Conservation (phyloP, 176 grass and related monocot species). For the Eragrostis curvula region DNA sequence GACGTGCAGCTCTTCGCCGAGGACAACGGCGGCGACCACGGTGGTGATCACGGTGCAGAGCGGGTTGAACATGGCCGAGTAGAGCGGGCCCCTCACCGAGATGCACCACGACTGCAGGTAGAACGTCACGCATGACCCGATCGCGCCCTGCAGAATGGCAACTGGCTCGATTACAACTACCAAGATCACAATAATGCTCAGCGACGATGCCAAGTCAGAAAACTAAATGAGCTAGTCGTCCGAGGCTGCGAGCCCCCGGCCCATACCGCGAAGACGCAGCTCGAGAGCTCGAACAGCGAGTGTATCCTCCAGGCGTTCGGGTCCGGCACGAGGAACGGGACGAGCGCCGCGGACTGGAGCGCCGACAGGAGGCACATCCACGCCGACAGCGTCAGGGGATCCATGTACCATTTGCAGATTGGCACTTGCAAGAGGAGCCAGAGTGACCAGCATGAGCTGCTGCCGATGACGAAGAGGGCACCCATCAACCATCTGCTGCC, state of each 20-base stretch:
- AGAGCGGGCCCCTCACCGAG: slow-evolving; percentile 64
- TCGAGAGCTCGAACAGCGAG: slow-evolving; percentile 48
- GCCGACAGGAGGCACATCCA: slow-evolving; percentile 75
- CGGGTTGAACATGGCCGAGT: slow-evolving; percentile 81
- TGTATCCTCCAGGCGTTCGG: slow-evolving; percentile 48
- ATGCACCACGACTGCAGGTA: slow-evolving; percentile 82
- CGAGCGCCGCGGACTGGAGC: slow-evolving; percentile 49
- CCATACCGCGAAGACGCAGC: slow-evolving; percentile 65
- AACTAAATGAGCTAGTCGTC: no score
- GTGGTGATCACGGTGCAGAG: slow-evolving; percentile 65
- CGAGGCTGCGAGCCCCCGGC: background rate
- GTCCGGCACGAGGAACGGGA: slow-evolving; percentile 45
- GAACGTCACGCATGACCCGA: slow-evolving; percentile 67
- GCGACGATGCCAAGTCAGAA: no score
- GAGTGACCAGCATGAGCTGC: slow-evolving; percentile 69
- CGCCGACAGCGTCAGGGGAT: slow-evolving; percentile 63
- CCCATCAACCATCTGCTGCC: slow-evolving; percentile 48
- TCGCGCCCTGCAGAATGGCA: slow-evolving; percentile 49
- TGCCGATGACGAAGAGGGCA: slow-evolving; percentile 51
- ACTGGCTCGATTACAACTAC: background rate
- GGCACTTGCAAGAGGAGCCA: slow-evolving; percentile 85
- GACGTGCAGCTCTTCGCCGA: slow-evolving; percentile 61
- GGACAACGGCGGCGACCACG: slow-evolving; percentile 43
- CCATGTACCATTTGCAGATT: slow-evolving; percentile 68
- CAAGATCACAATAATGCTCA: background rate